phyloP scores from a whole-genome alignment of 2,329 filamentous ascomycete genomes.

The Paraconiothyrium sp. region DNA sequence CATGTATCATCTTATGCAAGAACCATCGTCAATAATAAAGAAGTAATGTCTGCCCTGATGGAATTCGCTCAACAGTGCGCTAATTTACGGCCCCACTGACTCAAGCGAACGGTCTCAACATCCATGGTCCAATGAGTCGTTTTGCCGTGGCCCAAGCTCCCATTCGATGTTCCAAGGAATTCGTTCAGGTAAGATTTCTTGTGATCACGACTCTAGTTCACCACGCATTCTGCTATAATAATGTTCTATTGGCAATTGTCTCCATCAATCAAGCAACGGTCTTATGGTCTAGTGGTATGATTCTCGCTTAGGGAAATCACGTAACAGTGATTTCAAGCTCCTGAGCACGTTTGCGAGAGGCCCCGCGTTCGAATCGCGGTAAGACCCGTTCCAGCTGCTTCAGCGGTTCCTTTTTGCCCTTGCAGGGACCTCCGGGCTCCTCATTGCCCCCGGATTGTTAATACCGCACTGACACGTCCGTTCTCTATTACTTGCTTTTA shows the following conservation, averaged over 20 bases:
- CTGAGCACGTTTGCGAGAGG: constrained; percentile 44
- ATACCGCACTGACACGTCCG: too few species aligned
- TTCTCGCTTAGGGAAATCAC: constrained; percentile 71
- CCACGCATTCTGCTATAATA: too few species aligned
- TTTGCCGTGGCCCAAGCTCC: background rate
- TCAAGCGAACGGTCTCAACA: background rate
- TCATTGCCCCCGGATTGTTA: background rate
- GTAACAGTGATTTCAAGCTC: too few species aligned
- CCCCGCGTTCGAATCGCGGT: constrained; percentile 49
- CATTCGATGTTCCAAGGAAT: too few species aligned
- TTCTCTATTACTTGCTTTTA: too few species aligned
- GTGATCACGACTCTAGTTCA: too few species aligned
- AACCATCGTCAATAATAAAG: background rate
- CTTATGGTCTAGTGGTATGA: constrained; percentile 73
- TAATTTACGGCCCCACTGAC: background rate
- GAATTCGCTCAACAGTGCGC: background rate
- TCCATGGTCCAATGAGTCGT: background rate
- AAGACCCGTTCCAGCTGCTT: constrained; percentile 30
- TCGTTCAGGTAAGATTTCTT: too few species aligned
- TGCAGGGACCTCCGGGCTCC: background rate
- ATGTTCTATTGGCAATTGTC: background rate
- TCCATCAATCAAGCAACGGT: constrained; percentile 22
- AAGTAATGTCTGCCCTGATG: background rate
- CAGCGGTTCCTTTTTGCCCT: constrained; percentile 12
- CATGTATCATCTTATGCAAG: background rate